phyloP scores from a whole-genome alignment of 1,284 basidiomycete species.

The Rhodotorula mucilaginosa region DNA sequence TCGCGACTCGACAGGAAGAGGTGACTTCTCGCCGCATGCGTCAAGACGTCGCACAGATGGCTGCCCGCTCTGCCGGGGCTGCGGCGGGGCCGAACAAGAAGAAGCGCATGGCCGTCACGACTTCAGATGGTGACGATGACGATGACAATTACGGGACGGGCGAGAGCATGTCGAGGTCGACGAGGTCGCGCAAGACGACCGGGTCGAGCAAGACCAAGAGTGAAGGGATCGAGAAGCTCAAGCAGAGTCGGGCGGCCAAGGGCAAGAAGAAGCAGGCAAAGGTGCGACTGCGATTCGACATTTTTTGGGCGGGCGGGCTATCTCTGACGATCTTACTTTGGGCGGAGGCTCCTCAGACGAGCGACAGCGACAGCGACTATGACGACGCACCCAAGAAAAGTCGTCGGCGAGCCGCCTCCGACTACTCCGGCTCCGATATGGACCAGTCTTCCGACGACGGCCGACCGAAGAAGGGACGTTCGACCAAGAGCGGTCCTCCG shows the following conservation, averaged over 20 bases:
- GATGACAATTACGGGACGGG: conserved; percentile 46
- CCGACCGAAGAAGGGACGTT: neutral
- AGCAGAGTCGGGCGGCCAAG: conserved; percentile 60
- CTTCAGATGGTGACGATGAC: conserved; percentile 45
- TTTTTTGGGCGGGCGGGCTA: too few relatives aligned
- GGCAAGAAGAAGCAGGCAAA: conserved; percentile 56
- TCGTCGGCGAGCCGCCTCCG: conserved; percentile 1
- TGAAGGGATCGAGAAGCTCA: conserved; percentile 74
- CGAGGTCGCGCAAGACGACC: conserved; percentile 55
- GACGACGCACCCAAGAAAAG: conserved; percentile 10
- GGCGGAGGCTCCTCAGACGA: neutral
- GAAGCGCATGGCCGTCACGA: conserved; percentile 3
- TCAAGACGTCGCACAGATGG: conserved; percentile 70
- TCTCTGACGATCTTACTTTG: neutral
- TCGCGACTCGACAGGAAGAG: conserved; percentile 75
- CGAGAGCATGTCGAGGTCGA: conserved; percentile 5
- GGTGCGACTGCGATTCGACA: neutral
- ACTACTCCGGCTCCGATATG: conserved; percentile 17
- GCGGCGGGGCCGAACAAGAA: conserved; percentile 53
- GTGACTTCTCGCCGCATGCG: conserved; percentile 73
- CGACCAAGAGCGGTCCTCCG: neutral
- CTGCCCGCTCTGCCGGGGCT: conserved; percentile 62
- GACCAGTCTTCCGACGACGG: conserved; percentile 24
- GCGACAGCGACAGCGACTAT: conserved; percentile 33
- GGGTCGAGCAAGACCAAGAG: conserved; percentile 80